These are phyloP conservation scores for Heterobasidion occidentale DNA, from an alignment of 1,284 basidiomycete genomes.

Conservation along the genomic window DNA sequence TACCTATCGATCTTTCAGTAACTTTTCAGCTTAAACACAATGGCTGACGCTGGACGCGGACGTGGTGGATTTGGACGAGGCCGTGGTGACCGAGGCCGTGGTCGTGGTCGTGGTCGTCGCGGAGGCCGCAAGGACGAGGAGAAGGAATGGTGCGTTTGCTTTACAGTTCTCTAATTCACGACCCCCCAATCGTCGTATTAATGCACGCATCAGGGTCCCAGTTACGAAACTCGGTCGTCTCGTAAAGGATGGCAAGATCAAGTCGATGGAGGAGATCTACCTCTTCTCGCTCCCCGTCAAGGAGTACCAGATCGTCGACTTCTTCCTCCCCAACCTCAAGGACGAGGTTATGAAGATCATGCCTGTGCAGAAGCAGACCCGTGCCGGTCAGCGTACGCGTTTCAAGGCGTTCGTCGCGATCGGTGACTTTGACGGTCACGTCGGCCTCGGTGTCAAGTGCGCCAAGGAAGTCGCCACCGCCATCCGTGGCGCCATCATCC, in stretches of 20 bases:
- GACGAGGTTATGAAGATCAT: conserved; percentile 99
- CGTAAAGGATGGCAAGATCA: conserved; percentile 99
- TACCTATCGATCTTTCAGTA: conserved; percentile 15
- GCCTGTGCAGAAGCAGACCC: conserved; percentile 99
- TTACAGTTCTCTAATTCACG: not conserved
- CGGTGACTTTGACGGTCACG: conserved; percentile 97
- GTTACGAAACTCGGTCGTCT: conserved; percentile 99
- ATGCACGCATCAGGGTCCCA: conserved; percentile 62
- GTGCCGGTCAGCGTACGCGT: conserved; percentile 98
- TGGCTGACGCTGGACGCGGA: conserved; percentile 79
- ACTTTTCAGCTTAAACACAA: conserved; percentile 24
- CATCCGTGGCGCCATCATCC: conserved; percentile 97
- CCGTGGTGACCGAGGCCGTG: conserved; percentile 68
- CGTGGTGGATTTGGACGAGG: conserved; percentile 82
- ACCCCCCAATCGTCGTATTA: not conserved
- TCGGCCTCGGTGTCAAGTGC: conserved; percentile 99
- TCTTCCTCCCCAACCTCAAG: conserved; percentile 96
- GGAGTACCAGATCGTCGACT: conserved; percentile 97
- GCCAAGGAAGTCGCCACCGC: conserved; percentile 99
- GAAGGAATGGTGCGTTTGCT: conserved; percentile 86
- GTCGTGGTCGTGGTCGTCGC: conserved; percentile 88
- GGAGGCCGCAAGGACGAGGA: conserved; percentile 98
- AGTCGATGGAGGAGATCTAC: conserved; percentile 99
- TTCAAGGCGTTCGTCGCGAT: conserved; percentile 99
- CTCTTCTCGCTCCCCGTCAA: conserved; percentile 99